These are phyloP conservation scores for Cutaneotrichosporon cavernicola DNA, from an alignment of 1,284 basidiomycete species.

Conservation along the genomic window DNA sequence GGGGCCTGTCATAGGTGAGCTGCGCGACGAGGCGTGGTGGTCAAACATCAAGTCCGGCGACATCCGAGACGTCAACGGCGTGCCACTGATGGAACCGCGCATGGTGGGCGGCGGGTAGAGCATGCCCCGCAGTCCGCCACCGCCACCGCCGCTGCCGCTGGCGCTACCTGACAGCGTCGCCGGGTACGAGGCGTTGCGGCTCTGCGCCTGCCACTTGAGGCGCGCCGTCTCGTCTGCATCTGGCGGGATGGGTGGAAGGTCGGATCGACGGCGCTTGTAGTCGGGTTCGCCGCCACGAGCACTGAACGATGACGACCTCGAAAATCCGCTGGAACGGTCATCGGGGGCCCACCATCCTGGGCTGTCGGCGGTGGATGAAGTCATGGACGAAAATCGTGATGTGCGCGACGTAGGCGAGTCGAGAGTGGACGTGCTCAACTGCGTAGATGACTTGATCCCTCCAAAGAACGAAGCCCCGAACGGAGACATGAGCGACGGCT, in stretches of 20 bases:
- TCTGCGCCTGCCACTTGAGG: conserved; percentile 46
- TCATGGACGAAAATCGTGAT: conserved; percentile 45
- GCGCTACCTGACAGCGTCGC: conserved; percentile 16
- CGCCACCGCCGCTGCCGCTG: conserved; percentile 13
- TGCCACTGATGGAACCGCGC: conserved; percentile 30
- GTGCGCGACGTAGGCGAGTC: conserved; percentile 42
- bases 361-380: conserved; percentile 31
- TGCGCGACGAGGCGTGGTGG: conserved; percentile 28
- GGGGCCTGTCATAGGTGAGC: conserved; percentile 40
- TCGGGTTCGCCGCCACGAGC: conserved; percentile 31
- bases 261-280: conserved; percentile 44
- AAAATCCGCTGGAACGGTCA: conserved; percentile 24
- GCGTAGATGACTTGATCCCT: conserved; percentile 33
- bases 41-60: conserved; percentile 23
- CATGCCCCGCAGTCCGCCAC: conserved; percentile 23
- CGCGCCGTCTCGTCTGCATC: conserved; percentile 46
- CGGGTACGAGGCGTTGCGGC: conserved; percentile 46
- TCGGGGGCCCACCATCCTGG: conserved; percentile 49
- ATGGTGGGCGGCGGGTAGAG: conserved; percentile 35
- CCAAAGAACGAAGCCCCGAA: conserved; percentile 26
- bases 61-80: conserved; percentile 22
- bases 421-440: conserved; percentile 35
- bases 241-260: conserved; percentile 33
- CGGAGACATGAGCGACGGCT: conserved; percentile 28
- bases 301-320: conserved; percentile 13